Conservation (phyloP, 176 grass and related monocot species). For the Musa itinerans region DNA sequence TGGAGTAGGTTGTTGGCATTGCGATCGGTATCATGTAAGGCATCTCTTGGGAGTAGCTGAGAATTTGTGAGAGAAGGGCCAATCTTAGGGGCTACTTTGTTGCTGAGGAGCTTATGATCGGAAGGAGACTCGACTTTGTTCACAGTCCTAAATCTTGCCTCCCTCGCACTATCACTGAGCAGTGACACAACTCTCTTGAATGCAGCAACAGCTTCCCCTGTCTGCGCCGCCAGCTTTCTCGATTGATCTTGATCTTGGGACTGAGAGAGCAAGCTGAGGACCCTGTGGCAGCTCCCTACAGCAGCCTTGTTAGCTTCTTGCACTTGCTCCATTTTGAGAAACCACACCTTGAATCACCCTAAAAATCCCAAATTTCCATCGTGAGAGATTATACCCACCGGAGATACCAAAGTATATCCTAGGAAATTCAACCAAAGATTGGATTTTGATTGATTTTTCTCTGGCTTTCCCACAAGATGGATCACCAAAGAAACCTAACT, state of each 20-base stretch:
- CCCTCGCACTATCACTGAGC: slow-evolving; percentile 33
- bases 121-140: slow-evolving; percentile 27
- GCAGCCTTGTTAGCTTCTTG: slow-evolving; percentile 69
- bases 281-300: slow-evolving; percentile 64
- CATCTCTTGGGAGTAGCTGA: slow-evolving; percentile 27
- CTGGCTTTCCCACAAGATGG: background rate
- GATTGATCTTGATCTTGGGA: slow-evolving; percentile 44
- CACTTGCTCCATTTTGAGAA: slow-evolving; percentile 55
- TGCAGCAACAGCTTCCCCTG: slow-evolving; percentile 48
- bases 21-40: slow-evolving; percentile 11
- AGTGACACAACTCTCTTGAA: slow-evolving; percentile 70
- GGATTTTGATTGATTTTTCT: background rate
- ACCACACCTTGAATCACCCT: background rate
- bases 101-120: slow-evolving; percentile 32
- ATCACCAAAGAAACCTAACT: no score
- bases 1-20: slow-evolving; percentile 19
- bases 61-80: slow-evolving; percentile 4
- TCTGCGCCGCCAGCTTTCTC: slow-evolving; percentile 43
- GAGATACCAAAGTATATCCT: background rate
- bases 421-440: background rate
- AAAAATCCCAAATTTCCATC: background rate
- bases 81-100: slow-evolving; percentile 10
- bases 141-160: slow-evolving; percentile 51
- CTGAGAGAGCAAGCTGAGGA: slow-evolving; percentile 55
- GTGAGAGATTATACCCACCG: background rate